Evolutionary conservation across 352 stramenopile species (phyloP).

Genomic region (Phytophthora constricta): DNA sequence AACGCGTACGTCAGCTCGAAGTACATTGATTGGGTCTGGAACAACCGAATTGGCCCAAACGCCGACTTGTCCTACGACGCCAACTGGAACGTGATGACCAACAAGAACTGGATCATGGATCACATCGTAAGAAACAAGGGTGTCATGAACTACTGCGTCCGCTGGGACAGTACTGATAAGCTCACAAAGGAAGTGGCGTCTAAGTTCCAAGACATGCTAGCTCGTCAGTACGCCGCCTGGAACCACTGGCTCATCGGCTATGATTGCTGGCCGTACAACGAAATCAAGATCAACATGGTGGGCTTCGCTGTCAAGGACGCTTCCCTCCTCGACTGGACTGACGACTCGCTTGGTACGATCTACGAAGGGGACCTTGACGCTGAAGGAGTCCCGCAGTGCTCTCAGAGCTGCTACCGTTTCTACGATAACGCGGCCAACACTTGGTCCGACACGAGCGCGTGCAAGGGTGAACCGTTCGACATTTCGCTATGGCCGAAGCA

Average conservation of each 20-base stretch:
- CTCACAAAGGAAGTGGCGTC: not conserved
- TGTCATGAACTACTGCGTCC: not conserved
- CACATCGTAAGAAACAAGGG: conserved; percentile 19
- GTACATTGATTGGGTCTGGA: conserved; percentile 11
- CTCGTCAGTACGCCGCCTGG: not conserved
- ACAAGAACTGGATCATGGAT: conserved; percentile 15
- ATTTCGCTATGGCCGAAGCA: conserved; percentile 34
- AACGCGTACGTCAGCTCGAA: conserved; percentile 7
- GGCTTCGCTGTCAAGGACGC: not conserved
- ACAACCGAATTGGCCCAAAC: conserved; percentile 14
- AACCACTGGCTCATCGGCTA: not conserved
- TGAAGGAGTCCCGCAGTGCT: not conserved
- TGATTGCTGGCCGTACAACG: not conserved
- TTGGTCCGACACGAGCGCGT: not conserved
- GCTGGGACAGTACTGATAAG: not conserved
- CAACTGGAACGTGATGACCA: conserved; percentile 19
- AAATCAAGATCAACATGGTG: not conserved
- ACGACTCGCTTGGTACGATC: not conserved
- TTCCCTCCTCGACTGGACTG: not conserved
- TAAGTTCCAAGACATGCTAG: not conserved
- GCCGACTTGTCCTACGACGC: conserved; percentile 14
- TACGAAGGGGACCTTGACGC: not conserved
- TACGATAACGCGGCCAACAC: not conserved
- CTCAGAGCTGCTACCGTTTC: not conserved
- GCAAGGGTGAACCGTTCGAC: conserved; percentile 19